Evolutionary conservation across 2,329 filamentous ascomycete species (phyloP), one percentile per base, ranked within the genome.

Genomic region (Penicillium freii): DNA sequence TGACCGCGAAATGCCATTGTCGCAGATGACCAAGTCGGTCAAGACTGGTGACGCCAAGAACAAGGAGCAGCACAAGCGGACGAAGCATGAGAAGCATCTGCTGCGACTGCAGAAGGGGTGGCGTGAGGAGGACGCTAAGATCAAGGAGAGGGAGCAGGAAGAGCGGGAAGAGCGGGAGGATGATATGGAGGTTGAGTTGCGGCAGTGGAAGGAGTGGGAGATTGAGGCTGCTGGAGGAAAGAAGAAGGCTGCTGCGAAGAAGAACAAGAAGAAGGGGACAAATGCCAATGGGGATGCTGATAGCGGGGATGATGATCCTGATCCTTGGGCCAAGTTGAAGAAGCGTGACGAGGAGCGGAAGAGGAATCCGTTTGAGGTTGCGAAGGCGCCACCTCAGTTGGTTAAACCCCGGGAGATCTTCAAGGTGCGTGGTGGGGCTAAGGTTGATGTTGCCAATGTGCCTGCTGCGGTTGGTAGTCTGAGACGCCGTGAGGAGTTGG

Each of bases 21-120:
- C 85, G 8, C 87, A 87, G 0, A 80, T 97, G 55, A 85, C 81
- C 62, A 88, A 87, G 67, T 83, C 81, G 0, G 75, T 60, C 4
- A 68, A 69, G 34, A 59, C 69, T 1, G 61, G 64, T 15, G 56
- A 61, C 4, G 54, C 71, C 4, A 73, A 76, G 60, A 55, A 70
- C 19, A 66, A 73, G 66, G 60, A 91, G 70, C 54, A 57, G 21
- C 82, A 87, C 19, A 82, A 84, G 61, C 82, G 85, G 51, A 97
- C 92, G 6, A 88, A 87, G 73, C 94, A 92, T 69, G 92, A 97
- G 77, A 89, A 86, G 71, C 87, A 88, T 63, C 87, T 97, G 58
- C 80, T 82, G 50, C 80, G 80, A 49, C 74, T 87, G 70, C 84
- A 87, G 62, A 73, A 75, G 9, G 78, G 82, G 23, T 87, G 85